Conservation (phyloP, 2,329 filamentous ascomycete species). For the Phyllosticta paracitricarpa region DNA sequence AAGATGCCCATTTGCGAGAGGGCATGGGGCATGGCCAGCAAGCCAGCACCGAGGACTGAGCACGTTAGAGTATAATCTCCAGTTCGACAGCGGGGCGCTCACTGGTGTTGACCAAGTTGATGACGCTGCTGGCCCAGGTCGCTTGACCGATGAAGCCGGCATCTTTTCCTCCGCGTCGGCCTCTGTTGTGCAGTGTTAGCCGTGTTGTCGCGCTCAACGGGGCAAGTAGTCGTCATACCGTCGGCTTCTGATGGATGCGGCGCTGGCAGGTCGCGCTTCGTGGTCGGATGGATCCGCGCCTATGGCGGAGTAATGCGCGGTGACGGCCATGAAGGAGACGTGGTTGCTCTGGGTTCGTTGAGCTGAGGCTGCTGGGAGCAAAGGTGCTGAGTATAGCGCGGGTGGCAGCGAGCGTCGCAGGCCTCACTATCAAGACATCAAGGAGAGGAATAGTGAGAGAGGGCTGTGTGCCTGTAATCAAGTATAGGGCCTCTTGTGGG, state of each 20-base stretch:
- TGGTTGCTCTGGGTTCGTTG: conserved; percentile 1
- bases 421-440: conserved; percentile 5
- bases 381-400: background rate
- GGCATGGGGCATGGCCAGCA: conserved; percentile 89
- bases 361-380: background rate
- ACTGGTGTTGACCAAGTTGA: conserved; percentile 97
- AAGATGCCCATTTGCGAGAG: conserved; percentile 92
- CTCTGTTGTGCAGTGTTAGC: conserved; percentile 32
- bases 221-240: conserved; percentile 16
- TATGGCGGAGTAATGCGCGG: conserved; percentile 34
- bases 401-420: conserved; percentile 1
- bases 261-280: conserved; percentile 32
- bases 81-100: conserved; percentile 23
- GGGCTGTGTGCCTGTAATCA: background rate
- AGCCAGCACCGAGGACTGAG: conserved; percentile 81
- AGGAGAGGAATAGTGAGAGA: background rate
- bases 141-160: conserved; percentile 62
- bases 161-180: conserved; percentile 57
- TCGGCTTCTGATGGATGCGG: conserved; percentile 29
- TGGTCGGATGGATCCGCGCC: conserved; percentile 27
- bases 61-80: background rate
- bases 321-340: conserved; percentile 29
- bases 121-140: conserved; percentile 79
- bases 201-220: background rate
- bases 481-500: background rate